Conservation (phyloP, 345 rosid species). For the Alliaria petiolata region DNA sequence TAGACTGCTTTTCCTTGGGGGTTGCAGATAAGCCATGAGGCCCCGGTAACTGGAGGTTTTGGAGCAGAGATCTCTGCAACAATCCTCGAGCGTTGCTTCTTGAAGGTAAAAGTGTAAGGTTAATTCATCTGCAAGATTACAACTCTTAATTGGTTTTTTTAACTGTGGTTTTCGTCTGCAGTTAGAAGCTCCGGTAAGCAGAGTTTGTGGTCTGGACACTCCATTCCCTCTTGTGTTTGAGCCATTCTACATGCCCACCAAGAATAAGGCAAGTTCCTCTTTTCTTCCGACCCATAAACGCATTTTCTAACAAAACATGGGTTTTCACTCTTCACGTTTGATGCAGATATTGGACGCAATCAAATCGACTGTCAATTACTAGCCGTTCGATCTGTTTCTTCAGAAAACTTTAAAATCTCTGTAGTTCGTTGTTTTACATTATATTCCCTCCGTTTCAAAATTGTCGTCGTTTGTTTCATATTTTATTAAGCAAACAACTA, state of each 20-base stretch:
- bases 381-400: slow-evolving; percentile 7
- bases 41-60: slow-evolving; percentile 92
- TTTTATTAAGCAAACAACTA: too few relatives aligned
- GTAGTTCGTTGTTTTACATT: too few relatives aligned
- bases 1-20: not conserved
- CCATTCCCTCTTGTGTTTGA: slow-evolving; percentile 92
- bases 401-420: too few relatives aligned
- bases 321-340: too few relatives aligned
- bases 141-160: slow-evolving; percentile 22
- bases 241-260: slow-evolving; percentile 85
- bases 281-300: not conserved
- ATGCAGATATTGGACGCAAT: slow-evolving; percentile 86
- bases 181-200: slow-evolving; percentile 83
- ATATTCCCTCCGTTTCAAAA: too few relatives aligned
- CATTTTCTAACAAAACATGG: not conserved
- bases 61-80: slow-evolving; percentile 95
- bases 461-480: too few relatives aligned
- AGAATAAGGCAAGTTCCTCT: slow-evolving; percentile 62
- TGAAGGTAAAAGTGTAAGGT: slow-evolving; percentile 51
- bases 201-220: slow-evolving; percentile 89
- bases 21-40: slow-evolving; percentile 85
- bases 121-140: not conserved
- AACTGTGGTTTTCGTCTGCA: slow-evolving; percentile 31
- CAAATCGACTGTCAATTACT: slow-evolving; percentile 69
- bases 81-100: slow-evolving; percentile 77